A percentile compares a stretch with the other conserved stretches of the same genome.
Conservation (phyloP, 2,329 filamentous ascomycete genomes). For the Cryphonectria japonica region DNA sequence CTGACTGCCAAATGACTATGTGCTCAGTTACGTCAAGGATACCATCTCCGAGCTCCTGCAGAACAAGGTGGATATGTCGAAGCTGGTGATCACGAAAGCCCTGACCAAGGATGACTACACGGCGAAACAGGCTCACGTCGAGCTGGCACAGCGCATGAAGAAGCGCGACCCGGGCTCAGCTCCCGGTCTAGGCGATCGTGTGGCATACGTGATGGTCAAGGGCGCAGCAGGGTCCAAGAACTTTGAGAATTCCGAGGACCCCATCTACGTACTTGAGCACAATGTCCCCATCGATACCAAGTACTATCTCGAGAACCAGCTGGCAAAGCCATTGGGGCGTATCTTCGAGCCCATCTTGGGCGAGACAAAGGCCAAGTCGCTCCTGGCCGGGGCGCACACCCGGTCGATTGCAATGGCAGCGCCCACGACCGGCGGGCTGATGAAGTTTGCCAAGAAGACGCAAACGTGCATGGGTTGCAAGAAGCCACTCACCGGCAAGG, state of each 20-base stretch:
- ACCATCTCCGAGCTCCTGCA: conserved; percentile 94
- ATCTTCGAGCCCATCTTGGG: conserved; percentile 98
- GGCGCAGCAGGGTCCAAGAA: conserved; percentile 88
- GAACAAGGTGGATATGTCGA: conserved; percentile 98
- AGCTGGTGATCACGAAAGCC: conserved; percentile 98
- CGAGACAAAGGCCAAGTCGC: conserved; percentile 83
- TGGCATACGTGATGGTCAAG: conserved; percentile 97
- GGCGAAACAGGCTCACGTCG: conserved; percentile 93
- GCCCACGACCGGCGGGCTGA: conserved; percentile 87
- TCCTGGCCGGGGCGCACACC: conserved; percentile 92
- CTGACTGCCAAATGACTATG: conserved; percentile 34
- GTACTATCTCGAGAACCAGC: conserved; percentile 98
- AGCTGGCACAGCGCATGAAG: conserved; percentile 93
- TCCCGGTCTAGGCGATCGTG: conserved; percentile 89
- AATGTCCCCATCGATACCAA: conserved; percentile 97
- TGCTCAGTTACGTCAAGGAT: conserved; percentile 84
- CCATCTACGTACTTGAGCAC: conserved; percentile 95
- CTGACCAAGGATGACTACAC: conserved; percentile 88
- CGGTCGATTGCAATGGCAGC: conserved; percentile 92
- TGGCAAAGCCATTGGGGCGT: conserved; percentile 88
- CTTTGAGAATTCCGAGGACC: conserved; percentile 96
- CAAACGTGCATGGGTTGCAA: conserved; percentile 99
- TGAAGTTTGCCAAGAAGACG: conserved; percentile 99
- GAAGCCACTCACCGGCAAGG: conserved; percentile 82
- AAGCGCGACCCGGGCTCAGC: conserved; percentile 96